Evolutionary conservation across 192 early-diverging fungal species (phyloP), one percentile per base, ranked within the genome.

Genomic region (Backusella tuberculispora): DNA sequence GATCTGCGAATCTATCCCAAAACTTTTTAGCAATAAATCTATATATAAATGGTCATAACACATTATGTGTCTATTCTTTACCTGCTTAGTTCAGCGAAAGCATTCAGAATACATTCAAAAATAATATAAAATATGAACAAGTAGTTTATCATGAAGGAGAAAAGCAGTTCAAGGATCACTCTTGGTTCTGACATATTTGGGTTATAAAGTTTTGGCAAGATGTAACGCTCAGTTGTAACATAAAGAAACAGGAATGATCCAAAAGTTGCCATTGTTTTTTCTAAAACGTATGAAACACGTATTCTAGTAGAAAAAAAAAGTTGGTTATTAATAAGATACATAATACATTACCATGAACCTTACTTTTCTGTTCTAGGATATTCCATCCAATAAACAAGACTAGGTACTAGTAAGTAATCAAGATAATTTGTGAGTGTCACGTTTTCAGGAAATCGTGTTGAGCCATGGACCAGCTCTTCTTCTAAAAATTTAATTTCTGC

Each of bases 21-120:
- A 72, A 60, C 53, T 19, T 60, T 60, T 60, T 60, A 60, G 53
- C 24, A 48, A 41, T 41, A 44, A 69, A 29, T n/a, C 42, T 45
- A 4, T 60, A 60, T 26, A 14, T 12, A 46, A 14, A 8, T 60
- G 4, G 10, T 60, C 10, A 26, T 4, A 60, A 8, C 12, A 60
- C 26, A 24, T 8, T 1, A 12, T 13, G 4, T 43, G 42, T 26
- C 34, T 69, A 60, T 19, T 63, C 71, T 80, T 76, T 85, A 90
- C 85, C 87, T 79, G 41, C 93, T 98, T 15, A 99, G 81, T 76
- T 99, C 96, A 42, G 96, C 97, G 85, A 99, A 99, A 37, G 90
- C 93, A 79, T 98, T 97, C 83, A 94, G 92, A 71, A 99, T 95
- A 76, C 92, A 97, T 81, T 99, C 97, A 81, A 99, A 99, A 37